A percentile compares a stretch with the other conserved stretches of the same genome.
phyloP scores from a whole-genome alignment of 345 rosid genomes.

The Microcos paniculata region DNA sequence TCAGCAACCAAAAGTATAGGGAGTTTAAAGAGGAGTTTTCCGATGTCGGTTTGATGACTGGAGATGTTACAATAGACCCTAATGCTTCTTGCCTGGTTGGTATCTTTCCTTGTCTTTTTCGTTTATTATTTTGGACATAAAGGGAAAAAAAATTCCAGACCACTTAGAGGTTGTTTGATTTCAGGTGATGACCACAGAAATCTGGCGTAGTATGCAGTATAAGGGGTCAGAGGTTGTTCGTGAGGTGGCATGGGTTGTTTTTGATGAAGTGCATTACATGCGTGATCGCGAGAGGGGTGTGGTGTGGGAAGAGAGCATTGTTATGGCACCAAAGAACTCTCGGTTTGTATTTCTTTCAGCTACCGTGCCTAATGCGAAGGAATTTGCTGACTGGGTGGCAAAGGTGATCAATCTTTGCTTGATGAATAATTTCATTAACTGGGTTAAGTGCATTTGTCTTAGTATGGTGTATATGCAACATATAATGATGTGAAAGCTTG shows the following conservation, averaged over 20 bases:
- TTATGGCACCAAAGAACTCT: constrained; percentile 95
- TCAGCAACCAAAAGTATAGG: constrained; percentile 92
- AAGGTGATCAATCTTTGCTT: constrained; percentile 48
- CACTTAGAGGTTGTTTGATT: constrained; percentile 27
- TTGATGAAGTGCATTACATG: constrained; percentile 99
- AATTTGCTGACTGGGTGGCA: constrained; percentile 99
- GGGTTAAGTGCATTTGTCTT: neutral
- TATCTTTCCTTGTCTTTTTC: neutral
- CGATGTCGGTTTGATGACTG: constrained; percentile 98
- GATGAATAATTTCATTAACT: neutral
- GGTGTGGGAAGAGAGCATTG: constrained; percentile 99
- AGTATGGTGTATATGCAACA: neutral
- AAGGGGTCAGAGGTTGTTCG: constrained; percentile 90
- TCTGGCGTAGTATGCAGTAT: constrained; percentile 99
- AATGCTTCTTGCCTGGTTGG: constrained; percentile 91
- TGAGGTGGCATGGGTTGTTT: constrained; percentile 96
- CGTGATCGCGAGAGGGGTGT: constrained; percentile 99
- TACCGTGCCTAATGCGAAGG: constrained; percentile 98
- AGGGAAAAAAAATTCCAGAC: neutral
- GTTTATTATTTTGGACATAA: constrained; percentile 3
- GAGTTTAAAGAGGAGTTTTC: constrained; percentile 98
- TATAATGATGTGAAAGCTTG: neutral
- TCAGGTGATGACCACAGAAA: constrained; percentile 99
- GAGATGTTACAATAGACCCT: constrained; percentile 95
- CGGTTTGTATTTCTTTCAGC: constrained; percentile 96